Base-by-base conservation (phyloP, 2,329 filamentous ascomycete genomes). In the Clathrospora elynae region DNA sequence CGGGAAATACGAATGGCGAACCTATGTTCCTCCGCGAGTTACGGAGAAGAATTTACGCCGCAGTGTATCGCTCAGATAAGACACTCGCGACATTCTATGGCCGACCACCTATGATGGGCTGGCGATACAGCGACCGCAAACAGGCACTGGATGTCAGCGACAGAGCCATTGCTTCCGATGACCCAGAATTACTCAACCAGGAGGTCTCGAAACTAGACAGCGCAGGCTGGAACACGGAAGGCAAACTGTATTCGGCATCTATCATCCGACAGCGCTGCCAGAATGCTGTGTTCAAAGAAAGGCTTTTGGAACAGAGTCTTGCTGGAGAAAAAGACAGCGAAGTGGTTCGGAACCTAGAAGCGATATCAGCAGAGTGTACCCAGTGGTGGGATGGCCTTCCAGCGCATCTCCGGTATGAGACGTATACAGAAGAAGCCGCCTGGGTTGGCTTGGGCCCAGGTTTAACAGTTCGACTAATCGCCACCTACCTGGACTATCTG, bases 81-180 rank as follows among this genome's bases (percentile, higher is more conserved):
- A 64, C 55, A 2, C 35, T 70, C 6, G 62, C 66, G 1, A 59
- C 58, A 4, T 70, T 70, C 38, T 67, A 68, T 19, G 66, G 66
- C 11, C 57, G 66, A 14, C 66, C 66, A 10, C 66, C 66, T 0
- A 62, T 66, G 62, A 67, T 70, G 59, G 54, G 57, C 7, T 57
- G 57, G 53, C 49, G 59, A 13, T 70, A 68, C 26, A 63, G 60
- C 33, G 62, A 68, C 32, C 60, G 64, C 10, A 59, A 56, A 35
- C 53, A 61, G 35, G 45, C 61, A 11, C 53, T 70, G 10, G 66
- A 70, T 38, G 38, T 70, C 12, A 59, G 64, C 26, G 66, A 68
- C 36, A 37, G 56, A 9, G 47, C 58, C 8, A 45, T 63, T 5
- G 31, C 50, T 9, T 61, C 57, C 9, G 57, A 61, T n/a, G 55